A percentile compares a stretch with the other conserved stretches of the same genome.
Evolutionary conservation across 768 basidiomycete genomes (phyloP).

Genomic region (Paxillus involutus): DNA sequence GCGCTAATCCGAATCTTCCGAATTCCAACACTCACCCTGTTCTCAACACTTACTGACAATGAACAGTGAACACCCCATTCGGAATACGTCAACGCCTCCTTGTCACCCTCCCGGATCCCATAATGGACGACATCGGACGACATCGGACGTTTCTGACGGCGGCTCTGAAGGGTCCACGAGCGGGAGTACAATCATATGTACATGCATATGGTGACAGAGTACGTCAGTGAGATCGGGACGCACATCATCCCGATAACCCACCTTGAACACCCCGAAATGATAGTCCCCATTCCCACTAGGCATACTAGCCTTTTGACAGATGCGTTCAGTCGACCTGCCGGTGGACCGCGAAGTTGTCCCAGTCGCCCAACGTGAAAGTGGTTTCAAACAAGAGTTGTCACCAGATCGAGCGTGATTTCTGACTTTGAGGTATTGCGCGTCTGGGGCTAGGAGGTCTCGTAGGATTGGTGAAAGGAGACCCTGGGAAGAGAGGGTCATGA

Average conservation of each 20-base stretch:
- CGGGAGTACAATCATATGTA: conserved; percentile 34
- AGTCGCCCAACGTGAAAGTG: conserved; percentile 40
- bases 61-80: conserved; percentile 42
- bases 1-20: too few species aligned
- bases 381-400: conserved; percentile 42
- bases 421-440: conserved; percentile 53
- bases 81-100: conserved; percentile 56
- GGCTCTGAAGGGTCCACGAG: conserved; percentile 48
- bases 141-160: conserved; percentile 48
- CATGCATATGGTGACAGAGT: neutral
- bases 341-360: conserved; percentile 60
- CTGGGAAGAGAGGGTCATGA: conserved; percentile 24
- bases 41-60: conserved; percentile 40
- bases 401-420: conserved; percentile 49
- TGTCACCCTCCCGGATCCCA: conserved; percentile 58
- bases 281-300: conserved; percentile 43
- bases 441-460: conserved; percentile 42
- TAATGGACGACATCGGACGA: conserved; percentile 59
- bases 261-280: conserved; percentile 62
- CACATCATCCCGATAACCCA: conserved; percentile 18
- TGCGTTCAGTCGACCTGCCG: conserved; percentile 52
- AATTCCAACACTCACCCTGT: too few species aligned
- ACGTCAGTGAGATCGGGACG: too few species aligned
- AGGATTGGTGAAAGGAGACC: conserved; percentile 57
- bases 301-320: conserved; percentile 26